Evolutionary conservation across 257 asterid genomes (phyloP), one percentile per base, ranked within the genome.

Genomic region (Nicotiana obtusifolia): DNA sequence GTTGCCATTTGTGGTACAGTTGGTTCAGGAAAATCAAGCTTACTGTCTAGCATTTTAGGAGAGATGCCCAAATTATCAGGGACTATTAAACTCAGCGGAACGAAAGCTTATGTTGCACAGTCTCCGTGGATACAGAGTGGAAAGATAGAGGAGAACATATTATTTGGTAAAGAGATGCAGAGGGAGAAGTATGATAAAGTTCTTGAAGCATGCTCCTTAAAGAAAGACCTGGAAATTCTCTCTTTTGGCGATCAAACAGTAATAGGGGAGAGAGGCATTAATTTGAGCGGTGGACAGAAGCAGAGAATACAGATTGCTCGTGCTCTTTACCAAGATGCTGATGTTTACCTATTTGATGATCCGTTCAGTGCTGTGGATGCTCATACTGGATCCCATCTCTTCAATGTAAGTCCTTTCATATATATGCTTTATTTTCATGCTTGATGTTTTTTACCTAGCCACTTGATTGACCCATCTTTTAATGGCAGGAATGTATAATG

Each of bases 351-450:
- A 73, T 93, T 95, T 69, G 98, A 95, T 81, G 98, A 95, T 86
- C 98, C 97, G 4, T 95, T 93, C 71, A 95, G 98, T 86, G 97
- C 97, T 61, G 98, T 95, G 61, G 98, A 95, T 93, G 98, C 97
- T 75, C 98, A 95, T 84, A 95, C 98, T 0, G 97, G 98, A 86
- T 86, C 85, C 77, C 97, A 95, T 89, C 89, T 95, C 81, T 93
- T 95, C 86, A 91, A 90, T 64, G 99, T 95, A 87, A 91, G 87
- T 78, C 60, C 69, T 24, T n/a, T 37, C 37, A 26, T 28, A 22
- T 20, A 26, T 28, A 22, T 20, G 31, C 41, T 53, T 64, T 56
- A 30, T 52, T 64, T 79, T 76, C 41, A 26, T 47, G 2, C 10
- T 31, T 33, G 28, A 20, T 59, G 22, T 77, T 10, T 59, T 33